Conservation (phyloP, 352 stramenopile species). For the Pythium oligandrum region DNA sequence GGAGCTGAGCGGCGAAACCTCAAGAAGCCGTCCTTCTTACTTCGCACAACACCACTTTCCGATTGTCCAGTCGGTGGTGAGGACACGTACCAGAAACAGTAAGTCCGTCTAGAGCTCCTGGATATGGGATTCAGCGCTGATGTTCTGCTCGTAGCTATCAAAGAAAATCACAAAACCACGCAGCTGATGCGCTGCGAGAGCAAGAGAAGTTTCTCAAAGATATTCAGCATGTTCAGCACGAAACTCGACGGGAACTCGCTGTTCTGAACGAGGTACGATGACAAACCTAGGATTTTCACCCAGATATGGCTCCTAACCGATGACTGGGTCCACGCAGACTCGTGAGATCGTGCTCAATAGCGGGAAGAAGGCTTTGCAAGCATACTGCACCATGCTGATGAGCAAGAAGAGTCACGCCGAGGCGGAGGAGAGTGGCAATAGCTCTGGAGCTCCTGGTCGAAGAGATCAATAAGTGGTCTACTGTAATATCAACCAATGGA, state of each 20-base stretch:
- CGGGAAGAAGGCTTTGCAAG: conserved; percentile 65
- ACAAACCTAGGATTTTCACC: background rate
- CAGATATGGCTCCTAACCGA: background rate
- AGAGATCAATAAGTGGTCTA: too few relatives aligned
- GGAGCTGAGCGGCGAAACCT: conserved; percentile 44
- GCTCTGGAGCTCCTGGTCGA: too few relatives aligned
- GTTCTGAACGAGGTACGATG: conserved; percentile 44
- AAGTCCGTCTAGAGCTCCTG: conserved; percentile 8
- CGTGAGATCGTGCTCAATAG: conserved; percentile 65
- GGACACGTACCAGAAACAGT: conserved; percentile 79
- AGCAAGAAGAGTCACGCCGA: conserved; percentile 41
- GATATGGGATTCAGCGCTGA: background rate
- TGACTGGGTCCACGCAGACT: conserved; percentile 19
- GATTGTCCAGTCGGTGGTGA: conserved; percentile 73
- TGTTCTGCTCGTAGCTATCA: conserved; percentile 29
- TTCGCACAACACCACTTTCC: conserved; percentile 66
- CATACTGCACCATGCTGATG: conserved; percentile 63
- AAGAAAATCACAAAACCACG: conserved; percentile 37
- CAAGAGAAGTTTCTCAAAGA: conserved; percentile 54
- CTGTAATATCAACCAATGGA: too few relatives aligned
- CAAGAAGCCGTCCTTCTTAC: conserved; percentile 66
- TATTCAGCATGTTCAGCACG: conserved; percentile 52
- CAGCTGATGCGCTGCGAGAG: conserved; percentile 35
- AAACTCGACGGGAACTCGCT: conserved; percentile 51
- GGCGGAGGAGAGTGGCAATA: conserved; percentile 19